Evolutionary conservation across 306 rosid species (phyloP).

Genomic region (Lagenaria siceraria): DNA sequence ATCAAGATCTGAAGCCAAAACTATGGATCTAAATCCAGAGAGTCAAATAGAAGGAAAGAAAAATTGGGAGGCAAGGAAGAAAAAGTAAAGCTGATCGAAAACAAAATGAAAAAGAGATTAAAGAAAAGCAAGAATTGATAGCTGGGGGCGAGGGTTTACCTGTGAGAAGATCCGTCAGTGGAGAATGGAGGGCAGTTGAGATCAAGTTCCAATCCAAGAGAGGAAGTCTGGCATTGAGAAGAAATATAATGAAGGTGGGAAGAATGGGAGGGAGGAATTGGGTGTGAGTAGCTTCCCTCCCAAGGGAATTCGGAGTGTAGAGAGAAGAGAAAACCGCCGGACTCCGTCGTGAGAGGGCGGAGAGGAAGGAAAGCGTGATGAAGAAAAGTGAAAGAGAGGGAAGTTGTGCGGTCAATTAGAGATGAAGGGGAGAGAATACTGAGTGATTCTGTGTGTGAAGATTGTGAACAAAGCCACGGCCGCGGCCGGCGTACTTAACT

Average conservation of each 20-base stretch:
- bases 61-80: too few relatives aligned
- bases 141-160: background rate
- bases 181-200: background rate
- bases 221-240: background rate
- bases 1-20: conserved; percentile 1
- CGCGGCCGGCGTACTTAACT: background rate
- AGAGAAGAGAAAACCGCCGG: background rate
- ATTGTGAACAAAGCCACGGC: background rate
- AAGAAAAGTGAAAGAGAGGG: background rate
- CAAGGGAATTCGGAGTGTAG: background rate
- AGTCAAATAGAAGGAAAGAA: background rate
- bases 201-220: background rate
- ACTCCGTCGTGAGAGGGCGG: background rate
- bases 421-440: background rate
- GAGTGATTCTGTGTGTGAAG: background rate
- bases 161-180: background rate
- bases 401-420: conserved; percentile 1
- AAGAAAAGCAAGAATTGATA: background rate
- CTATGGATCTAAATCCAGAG: background rate
- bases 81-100: background rate
- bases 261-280: background rate
- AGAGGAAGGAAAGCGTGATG: background rate
- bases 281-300: background rate
- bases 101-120: background rate
- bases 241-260: background rate